Evolutionary conservation across 139 green algal species (phyloP), one percentile per base, ranked within the genome.

Genomic region (Pseudopediastrum boryanum): DNA sequence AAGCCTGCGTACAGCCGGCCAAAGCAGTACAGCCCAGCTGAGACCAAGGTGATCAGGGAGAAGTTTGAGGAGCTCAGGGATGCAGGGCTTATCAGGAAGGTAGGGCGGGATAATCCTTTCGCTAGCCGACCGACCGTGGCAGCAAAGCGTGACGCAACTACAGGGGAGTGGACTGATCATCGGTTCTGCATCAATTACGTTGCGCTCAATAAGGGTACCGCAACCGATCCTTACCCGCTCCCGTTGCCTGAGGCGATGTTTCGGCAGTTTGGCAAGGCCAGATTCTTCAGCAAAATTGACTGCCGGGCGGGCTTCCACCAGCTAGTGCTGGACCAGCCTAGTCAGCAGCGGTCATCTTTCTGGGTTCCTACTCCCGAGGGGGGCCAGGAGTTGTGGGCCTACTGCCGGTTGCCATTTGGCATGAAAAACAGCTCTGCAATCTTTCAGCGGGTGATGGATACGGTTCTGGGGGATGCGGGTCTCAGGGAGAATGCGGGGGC

Each of bases 211-310:
- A 52, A 75, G 5, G 46, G 61, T 6, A 83, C 54, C 0, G 38
- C 75, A 3, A 33, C 58, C 31, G 62, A 85, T 36, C 58, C 39
- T 2, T 79, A 81, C 43, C 23, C n/a, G 10, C 33, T 81, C 61
- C 83, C 74, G 13, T n/a, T 75, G 35, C 51, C 63, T 29, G 74
- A 80, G 10, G 74, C 85, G 2, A 12, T 85, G 9, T 71, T 88
- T 38, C 9, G 72, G 1, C 27, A 21, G 1, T 44, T 71, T 16
- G 29, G n/a, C 3, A 46, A n/a, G 4, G 33, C 64, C 25, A 67
- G 23, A 2, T 76, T 75, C 21, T 83, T 85, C 35, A 79, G 12
- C 61, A 85, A 83, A 42, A 59, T 89, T 35, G 77, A 89, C 56
- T 23, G 79, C 0, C 39, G 70, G 1, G 41, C 62, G 21, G 85